Evolutionary conservation across 2,329 filamentous ascomycete genomes (phyloP).

Genomic region (Fusarium compactum): DNA sequence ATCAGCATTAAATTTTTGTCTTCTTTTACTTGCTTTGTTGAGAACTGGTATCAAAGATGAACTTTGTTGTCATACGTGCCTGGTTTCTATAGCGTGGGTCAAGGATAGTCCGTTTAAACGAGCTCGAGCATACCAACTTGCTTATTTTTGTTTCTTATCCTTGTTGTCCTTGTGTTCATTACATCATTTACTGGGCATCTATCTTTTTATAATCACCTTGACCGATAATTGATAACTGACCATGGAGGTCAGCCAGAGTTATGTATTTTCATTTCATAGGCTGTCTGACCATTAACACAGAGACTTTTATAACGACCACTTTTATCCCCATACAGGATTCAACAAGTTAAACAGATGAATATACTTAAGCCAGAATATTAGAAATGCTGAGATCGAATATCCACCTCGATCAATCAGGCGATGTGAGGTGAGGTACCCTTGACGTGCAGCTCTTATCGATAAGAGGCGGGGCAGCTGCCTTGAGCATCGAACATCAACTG

Average conservation of each 20-base stretch:
- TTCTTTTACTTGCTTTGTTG: not conserved
- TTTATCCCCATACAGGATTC: not conserved
- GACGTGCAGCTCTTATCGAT: conserved; percentile 46
- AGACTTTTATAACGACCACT: not conserved
- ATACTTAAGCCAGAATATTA: not conserved
- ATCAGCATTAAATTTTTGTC: not conserved
- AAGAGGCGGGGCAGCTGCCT: conserved; percentile 46
- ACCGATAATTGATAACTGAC: not conserved
- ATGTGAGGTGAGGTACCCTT: not conserved
- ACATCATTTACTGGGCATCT: not conserved
- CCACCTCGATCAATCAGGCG: not conserved
- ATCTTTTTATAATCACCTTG: not conserved
- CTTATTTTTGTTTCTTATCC: too few species aligned
- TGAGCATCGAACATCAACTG: conserved; percentile 32
- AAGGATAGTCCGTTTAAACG: too few species aligned
- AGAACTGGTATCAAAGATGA: too few species aligned
- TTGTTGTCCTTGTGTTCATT: too few species aligned
- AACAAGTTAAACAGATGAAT: not conserved
- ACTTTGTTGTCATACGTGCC: too few species aligned
- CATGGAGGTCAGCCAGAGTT: not conserved
- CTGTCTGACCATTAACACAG: not conserved
- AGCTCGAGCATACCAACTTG: too few species aligned
- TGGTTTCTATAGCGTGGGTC: too few species aligned
- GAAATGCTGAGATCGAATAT: not conserved
- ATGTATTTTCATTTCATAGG: not conserved